Percentiles rank a stretch among this genome's conserved stretches.
Evolutionary conservation across 2,329 filamentous ascomycete genomes (phyloP).

Genomic region (Daldinia eschscholtzii): DNA sequence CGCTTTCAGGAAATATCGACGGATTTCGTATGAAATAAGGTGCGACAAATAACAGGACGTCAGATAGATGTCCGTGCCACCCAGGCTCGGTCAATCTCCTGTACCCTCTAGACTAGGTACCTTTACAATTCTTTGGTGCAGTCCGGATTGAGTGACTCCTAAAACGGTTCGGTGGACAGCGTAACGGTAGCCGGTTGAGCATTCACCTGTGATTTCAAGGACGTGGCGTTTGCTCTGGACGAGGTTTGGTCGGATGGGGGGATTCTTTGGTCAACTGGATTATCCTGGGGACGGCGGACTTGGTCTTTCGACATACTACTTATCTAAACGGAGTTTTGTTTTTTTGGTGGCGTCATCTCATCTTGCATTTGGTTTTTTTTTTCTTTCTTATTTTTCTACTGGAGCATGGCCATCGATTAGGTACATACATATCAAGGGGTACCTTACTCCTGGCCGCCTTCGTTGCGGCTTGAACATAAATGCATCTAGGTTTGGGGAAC

Average conservation of each 20-base stretch:
- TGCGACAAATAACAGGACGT: conserved; percentile 24
- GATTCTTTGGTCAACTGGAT: conserved; percentile 23
- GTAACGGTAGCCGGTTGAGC: conserved; percentile 17
- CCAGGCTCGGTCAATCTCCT: conserved; percentile 6
- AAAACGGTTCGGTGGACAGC: conserved; percentile 25
- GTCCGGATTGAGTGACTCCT: conserved; percentile 18
- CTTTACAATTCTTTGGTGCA: conserved; percentile 8
- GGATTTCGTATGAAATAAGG: conserved; percentile 20
- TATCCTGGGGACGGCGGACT: conserved; percentile 23
- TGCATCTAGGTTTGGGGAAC: conserved; percentile 2
- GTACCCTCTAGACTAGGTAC: conserved; percentile 29
- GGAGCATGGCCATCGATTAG: conserved; percentile 34
- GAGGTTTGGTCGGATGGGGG: conserved; percentile 29
- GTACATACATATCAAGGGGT: conserved; percentile 26
- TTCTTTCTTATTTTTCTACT: conserved; percentile 14
- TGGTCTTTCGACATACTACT: conserved; percentile 25
- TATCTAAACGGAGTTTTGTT: conserved; percentile 31
- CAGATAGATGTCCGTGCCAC: conserved; percentile 18
- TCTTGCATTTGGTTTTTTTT: conserved; percentile 26
- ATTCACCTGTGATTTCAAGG: conserved; percentile 33
- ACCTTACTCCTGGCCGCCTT: conserved; percentile 22
- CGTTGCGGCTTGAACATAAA: conserved; percentile 30
- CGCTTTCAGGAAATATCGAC: conserved; percentile 25
- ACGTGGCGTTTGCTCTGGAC: conserved; percentile 38
- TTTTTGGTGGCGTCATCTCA: conserved; percentile 34